Percentiles rank a stretch among this genome's conserved stretches.
These are phyloP conservation scores for Dalbergia oliveri DNA, from an alignment of 306 rosid species.

Conservation along the genomic window DNA sequence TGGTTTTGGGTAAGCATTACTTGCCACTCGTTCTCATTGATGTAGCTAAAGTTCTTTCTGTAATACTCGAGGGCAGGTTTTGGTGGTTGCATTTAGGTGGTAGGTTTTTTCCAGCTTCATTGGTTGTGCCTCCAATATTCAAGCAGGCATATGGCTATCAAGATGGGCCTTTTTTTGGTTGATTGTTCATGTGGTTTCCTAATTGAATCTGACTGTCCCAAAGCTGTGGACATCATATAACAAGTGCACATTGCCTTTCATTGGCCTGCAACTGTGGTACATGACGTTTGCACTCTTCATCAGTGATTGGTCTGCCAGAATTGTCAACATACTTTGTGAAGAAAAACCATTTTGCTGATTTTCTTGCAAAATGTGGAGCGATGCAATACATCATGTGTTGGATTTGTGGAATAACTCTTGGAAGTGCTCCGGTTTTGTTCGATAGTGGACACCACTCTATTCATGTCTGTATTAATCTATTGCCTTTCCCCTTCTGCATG, in stretches of 20 bases:
- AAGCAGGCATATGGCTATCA: background rate
- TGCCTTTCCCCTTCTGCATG: background rate
- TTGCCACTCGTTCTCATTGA: background rate
- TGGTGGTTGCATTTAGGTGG: constrained; percentile 6
- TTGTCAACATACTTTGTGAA: background rate
- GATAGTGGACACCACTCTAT: background rate
- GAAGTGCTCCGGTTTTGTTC: background rate
- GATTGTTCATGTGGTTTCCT: background rate
- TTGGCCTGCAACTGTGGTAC: background rate
- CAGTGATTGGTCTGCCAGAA: constrained; percentile 1
- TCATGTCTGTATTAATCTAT: background rate
- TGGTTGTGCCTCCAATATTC: background rate
- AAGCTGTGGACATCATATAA: background rate
- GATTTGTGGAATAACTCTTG: background rate
- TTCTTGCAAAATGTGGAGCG: background rate
- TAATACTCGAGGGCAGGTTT: background rate
- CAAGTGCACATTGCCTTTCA: background rate
- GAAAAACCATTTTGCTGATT: background rate
- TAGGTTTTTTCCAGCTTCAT: background rate
- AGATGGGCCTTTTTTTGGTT: constrained; percentile 7
- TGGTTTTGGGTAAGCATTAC: background rate
- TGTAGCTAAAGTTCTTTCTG: no score
- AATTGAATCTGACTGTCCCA: background rate
- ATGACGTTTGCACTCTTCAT: background rate
- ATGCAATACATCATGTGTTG: background rate